Evolutionary conservation across 1,139 yeast species (phyloP), one percentile per base, ranked within the genome.

Genomic region (Geotrichum restrictum): DNA sequence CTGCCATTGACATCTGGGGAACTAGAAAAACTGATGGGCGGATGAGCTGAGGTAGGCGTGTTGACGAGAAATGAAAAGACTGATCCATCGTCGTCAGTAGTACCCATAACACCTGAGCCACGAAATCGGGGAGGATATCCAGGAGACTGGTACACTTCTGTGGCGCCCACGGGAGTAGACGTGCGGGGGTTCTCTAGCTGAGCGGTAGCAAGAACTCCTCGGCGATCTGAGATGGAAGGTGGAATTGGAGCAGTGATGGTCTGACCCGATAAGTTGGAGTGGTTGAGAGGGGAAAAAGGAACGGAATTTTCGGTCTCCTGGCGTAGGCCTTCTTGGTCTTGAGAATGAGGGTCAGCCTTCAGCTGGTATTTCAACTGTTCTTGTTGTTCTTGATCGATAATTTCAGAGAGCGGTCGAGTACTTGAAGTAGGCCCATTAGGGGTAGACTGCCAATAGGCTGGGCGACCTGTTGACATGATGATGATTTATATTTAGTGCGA

Each of bases 21-120:
- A 10, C 37, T 16, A 38, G 33, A 6, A 27, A 48, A 40, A 4
- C 37, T 39, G 13, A 13, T 33, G 10, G 48, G 43, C 2, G 27
- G 47, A 10, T 36, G 45, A 1, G 42, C 29, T 3, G 52, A 42
- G 8, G 52, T 33, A 6, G 52, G 52, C 8, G 52, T 49, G 13
- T 49, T 29, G 11, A 44, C 48, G 5, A 49, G 19, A 24, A 49
- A 49, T 5, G 48, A 44, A 27, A 49, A 49, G 13, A 49, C 52
- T 11, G 52, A 49, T 21, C 52, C 52, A 8, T 49, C 52, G 37
- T 49, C 52, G 19, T 49, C 52, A 22, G 24, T 32, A 2, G 41
- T 6, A n/a, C 29, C 29, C 37, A 29, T 29, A 6, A 10, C 34
- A 18, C 27, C 24, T n/a, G 43, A 11, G 37, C 22, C 18, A 2